phyloP scores from a whole-genome alignment of 192 early-diverging fungal species.

The Backusella sp. region DNA sequence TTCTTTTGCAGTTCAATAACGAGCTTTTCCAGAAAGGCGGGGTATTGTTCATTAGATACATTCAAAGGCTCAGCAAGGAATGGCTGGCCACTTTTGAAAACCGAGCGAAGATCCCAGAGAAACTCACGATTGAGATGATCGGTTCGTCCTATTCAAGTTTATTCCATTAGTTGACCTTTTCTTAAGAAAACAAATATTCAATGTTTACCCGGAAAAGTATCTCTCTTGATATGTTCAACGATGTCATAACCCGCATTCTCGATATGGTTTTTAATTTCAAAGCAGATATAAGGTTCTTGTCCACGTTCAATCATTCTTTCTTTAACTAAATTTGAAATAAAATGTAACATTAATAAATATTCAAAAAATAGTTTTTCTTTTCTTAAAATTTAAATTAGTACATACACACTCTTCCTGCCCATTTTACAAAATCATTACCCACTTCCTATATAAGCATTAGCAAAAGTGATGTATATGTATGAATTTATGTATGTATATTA shows the following conservation, averaged over 20 bases:
- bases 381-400: not conserved
- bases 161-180: not conserved
- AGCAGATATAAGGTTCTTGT: constrained; percentile 23
- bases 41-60: constrained; percentile 16
- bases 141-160: not conserved
- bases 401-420: constrained; percentile 17
- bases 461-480: not conserved
- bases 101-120: constrained; percentile 4
- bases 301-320: constrained; percentile 13
- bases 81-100: constrained; percentile 21
- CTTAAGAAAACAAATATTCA: not conserved
- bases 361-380: not conserved
- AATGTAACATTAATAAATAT: constrained; percentile 1
- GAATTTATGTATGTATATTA: not conserved
- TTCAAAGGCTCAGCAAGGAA: constrained; percentile 10
- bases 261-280: not conserved
- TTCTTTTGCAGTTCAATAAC: constrained; percentile 13
- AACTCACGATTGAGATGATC: constrained; percentile 25
- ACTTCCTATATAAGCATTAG: constrained; percentile 5
- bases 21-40: constrained; percentile 13
- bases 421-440: constrained; percentile 15
- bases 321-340: constrained; percentile 15
- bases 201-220: constrained; percentile 4
- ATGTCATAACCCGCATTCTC: constrained; percentile 7
- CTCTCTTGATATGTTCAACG: constrained; percentile 2